A percentile compares a stretch with the other conserved stretches of the same genome.
Evolutionary conservation across 2,329 filamentous ascomycete species (phyloP).

Genomic region (Pyrenophora seminiperda): DNA sequence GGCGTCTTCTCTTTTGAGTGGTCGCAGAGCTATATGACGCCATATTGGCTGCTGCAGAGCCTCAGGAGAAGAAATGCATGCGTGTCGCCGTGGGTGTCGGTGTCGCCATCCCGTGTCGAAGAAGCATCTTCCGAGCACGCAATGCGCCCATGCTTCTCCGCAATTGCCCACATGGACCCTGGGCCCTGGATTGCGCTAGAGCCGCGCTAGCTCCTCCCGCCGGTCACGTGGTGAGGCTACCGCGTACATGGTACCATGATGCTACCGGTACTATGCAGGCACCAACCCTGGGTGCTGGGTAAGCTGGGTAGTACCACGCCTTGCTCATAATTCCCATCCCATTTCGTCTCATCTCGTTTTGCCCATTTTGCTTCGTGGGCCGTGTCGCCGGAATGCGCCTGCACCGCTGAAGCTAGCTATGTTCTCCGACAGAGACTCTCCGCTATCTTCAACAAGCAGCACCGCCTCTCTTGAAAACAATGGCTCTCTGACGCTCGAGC

Average conservation of each 20-base stretch:
- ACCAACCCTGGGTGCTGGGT: too few relatives aligned
- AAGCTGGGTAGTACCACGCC: not conserved
- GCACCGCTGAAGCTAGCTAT: not conserved
- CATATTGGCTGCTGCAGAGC: constrained; percentile 8
- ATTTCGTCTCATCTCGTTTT: not conserved
- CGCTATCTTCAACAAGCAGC: constrained; percentile 48
- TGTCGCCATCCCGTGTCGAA: constrained; percentile 24
- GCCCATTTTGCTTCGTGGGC: too few relatives aligned
- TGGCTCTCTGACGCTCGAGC: constrained; percentile 64
- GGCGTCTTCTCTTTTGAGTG: constrained; percentile 30
- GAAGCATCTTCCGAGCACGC: constrained; percentile 24
- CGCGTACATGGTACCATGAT: too few relatives aligned
- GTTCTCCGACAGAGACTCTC: constrained; percentile 33
- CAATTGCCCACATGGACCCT: too few relatives aligned
- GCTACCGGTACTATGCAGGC: too few relatives aligned
- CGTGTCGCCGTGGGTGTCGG: constrained; percentile 16
- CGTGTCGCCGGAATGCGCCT: too few relatives aligned
- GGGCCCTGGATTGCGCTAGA: too few relatives aligned
- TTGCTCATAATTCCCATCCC: not conserved
- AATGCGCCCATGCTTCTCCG: constrained; percentile 5
- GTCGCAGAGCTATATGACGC: constrained; percentile 31
- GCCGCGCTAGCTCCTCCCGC: too few relatives aligned
- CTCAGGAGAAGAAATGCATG: constrained; percentile 18
- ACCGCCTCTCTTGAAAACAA: constrained; percentile 37
- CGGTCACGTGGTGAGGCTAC: not conserved